Percentiles rank a stretch among this genome's conserved stretches.
These are phyloP conservation scores for Mrakia frigida DNA, from an alignment of 768 basidiomycete species.

Conservation along the genomic window DNA sequence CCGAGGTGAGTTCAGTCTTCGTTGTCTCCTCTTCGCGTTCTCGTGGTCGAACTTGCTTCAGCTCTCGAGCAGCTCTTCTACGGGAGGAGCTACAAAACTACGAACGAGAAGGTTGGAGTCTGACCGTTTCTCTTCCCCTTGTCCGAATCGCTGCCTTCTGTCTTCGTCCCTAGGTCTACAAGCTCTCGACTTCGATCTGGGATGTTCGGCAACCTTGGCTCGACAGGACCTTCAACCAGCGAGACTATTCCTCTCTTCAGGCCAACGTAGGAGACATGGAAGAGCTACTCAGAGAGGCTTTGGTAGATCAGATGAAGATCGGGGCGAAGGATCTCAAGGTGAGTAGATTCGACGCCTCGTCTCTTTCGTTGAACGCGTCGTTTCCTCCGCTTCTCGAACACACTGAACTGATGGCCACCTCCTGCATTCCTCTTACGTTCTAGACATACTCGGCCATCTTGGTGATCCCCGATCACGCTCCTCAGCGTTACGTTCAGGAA, in stretches of 20 bases:
- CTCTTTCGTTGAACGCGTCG: not conserved
- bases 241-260: constrained; percentile 61
- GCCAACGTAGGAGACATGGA: constrained; percentile 72
- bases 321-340: constrained; percentile 58
- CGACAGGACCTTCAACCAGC: constrained; percentile 72
- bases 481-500: constrained; percentile 73
- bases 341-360: constrained; percentile 30
- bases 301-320: constrained; percentile 62
- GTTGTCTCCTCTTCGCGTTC: not conserved
- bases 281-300: constrained; percentile 57
- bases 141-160: too few species aligned
- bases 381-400: not conserved
- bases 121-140: constrained; percentile 1
- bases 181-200: constrained; percentile 51
- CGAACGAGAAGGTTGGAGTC: too few species aligned
- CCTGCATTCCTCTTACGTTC: not conserved
- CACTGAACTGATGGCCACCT: not conserved
- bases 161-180: not conserved
- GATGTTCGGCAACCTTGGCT: constrained; percentile 75
- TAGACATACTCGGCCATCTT: constrained; percentile 85
- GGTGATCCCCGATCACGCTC: constrained; percentile 87
- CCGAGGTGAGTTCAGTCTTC: constrained; percentile 51
- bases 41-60: not conserved
- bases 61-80: not conserved
- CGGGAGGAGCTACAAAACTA: too few species aligned